Evolutionary conservation across 73 alveolate species (phyloP).

Genomic region (Paramecium tetraurelia): DNA sequence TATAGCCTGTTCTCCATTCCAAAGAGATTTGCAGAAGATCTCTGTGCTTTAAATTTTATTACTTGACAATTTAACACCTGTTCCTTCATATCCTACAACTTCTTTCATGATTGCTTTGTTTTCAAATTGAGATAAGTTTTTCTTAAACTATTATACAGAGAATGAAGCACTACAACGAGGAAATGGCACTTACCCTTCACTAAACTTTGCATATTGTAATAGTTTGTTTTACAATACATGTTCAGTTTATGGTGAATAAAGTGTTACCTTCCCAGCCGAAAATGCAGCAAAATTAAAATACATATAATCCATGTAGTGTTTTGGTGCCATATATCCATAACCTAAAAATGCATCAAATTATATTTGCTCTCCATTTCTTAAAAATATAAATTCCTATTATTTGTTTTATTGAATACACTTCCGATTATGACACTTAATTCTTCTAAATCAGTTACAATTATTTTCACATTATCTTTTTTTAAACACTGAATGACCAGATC

Average conservation of each 20-base stretch:
- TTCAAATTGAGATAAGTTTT: neutral
- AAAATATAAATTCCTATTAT: neutral
- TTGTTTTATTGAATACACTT: neutral
- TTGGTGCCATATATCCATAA: constrained; percentile 24
- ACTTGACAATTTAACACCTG: neutral
- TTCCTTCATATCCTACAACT: constrained; percentile 16
- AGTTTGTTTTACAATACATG: neutral
- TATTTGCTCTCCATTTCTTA: neutral
- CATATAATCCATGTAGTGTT: neutral
- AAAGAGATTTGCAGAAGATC: neutral
- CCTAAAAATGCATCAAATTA: constrained; percentile 21
- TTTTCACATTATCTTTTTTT: neutral
- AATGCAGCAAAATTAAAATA: neutral
- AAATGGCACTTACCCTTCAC: neutral
- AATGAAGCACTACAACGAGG: neutral
- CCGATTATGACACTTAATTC: neutral
- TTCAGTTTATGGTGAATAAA: neutral
- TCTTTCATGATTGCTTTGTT: neutral
- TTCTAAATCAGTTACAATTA: neutral
- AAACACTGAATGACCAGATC: neutral
- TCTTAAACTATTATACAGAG: neutral
- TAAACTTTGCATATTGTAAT: neutral
- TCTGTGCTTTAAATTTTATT: neutral
- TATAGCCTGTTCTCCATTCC: neutral
- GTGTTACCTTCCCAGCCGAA: neutral